phyloP scores from a whole-genome alignment of 176 grass and related monocot species.

The Zoysia pacifica region DNA sequence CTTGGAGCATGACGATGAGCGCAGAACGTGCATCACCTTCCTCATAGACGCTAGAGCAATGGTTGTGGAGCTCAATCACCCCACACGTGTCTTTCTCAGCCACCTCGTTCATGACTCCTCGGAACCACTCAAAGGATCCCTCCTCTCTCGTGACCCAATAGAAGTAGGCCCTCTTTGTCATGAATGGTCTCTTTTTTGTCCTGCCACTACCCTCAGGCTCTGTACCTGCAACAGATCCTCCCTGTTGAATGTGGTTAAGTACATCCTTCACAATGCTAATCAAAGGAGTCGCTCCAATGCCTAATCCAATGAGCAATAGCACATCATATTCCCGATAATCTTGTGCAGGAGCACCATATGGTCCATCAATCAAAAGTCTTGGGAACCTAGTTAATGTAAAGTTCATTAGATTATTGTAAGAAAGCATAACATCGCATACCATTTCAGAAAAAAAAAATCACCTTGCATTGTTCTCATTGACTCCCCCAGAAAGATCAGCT shows the following conservation, averaged over 20 bases:
- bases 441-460: constrained; percentile 22
- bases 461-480: constrained; percentile 44
- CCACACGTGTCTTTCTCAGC: constrained; percentile 78
- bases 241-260: constrained; percentile 75
- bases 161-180: constrained; percentile 85
- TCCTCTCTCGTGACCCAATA: constrained; percentile 97
- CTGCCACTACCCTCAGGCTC: constrained; percentile 37
- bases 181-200: constrained; percentile 56
- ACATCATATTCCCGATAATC: constrained; percentile 91
- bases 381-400: constrained; percentile 64
- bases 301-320: constrained; percentile 78
- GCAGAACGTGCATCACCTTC: constrained; percentile 91
- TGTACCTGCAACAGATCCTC: constrained; percentile 41
- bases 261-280: constrained; percentile 98
- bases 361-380: constrained; percentile 77
- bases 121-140: constrained; percentile 95
- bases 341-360: constrained; percentile 91
- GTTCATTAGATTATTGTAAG: not conserved
- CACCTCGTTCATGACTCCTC: constrained; percentile 94
- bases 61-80: constrained; percentile 92
- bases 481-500: constrained; percentile 62
- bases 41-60: constrained; percentile 90
- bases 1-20: constrained; percentile 93
- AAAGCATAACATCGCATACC: not conserved
- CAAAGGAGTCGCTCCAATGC: constrained; percentile 93